Conservation (phyloP, 2,329 filamentous ascomycete genomes). For the Teratosphaeria destructans region DNA sequence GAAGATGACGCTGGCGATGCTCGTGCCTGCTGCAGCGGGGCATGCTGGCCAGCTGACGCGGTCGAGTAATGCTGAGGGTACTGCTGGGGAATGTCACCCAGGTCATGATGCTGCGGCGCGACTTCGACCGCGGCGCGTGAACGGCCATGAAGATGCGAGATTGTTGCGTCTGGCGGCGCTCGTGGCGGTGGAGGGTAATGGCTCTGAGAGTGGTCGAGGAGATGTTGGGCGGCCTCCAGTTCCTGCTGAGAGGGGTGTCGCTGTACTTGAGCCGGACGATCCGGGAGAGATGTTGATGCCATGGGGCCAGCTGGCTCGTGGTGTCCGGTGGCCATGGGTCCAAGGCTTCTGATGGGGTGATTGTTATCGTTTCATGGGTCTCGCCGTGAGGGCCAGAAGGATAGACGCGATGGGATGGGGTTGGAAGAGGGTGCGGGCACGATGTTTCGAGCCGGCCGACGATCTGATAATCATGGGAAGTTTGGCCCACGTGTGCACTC, state of each 20-base stretch:
- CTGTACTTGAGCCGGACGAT: not conserved
- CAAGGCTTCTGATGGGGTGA: not conserved
- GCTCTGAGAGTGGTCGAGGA: constrained; percentile 37
- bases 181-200: constrained; percentile 6
- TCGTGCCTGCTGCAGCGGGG: not conserved
- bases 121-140: not conserved
- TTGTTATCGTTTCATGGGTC: not conserved
- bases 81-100: constrained; percentile 6
- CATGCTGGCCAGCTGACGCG: constrained; percentile 1
- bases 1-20: constrained; percentile 14
- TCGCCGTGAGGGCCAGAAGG: not conserved
- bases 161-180: constrained; percentile 5
- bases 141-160: not conserved
- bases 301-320: not conserved
- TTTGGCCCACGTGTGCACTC: not conserved
- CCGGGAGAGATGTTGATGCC: not conserved
- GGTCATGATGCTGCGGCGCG: constrained; percentile 3
- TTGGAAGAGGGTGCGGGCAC: not conserved
- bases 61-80: constrained; percentile 2
- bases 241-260: constrained; percentile 35
- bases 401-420: not conserved
- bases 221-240: constrained; percentile 39
- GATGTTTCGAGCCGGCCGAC: not conserved
- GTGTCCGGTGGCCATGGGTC: not conserved
- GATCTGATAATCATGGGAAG: not conserved